Evolutionary conservation across 2,329 filamentous ascomycete genomes (phyloP), one percentile per base, ranked within the genome.

Genomic region (Penicillium sp.): DNA sequence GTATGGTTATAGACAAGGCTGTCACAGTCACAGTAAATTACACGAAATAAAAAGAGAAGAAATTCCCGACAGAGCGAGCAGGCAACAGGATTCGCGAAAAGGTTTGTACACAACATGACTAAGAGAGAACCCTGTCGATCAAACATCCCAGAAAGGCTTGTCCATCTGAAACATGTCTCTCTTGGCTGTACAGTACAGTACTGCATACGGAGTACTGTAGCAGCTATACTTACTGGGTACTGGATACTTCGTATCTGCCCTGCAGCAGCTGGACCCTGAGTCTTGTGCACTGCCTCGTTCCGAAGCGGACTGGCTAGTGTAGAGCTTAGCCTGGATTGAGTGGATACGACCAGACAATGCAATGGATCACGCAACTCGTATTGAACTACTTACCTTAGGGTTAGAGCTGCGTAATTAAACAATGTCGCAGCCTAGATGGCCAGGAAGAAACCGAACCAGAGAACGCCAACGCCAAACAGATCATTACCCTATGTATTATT

Each of bases 31-130:
- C 9, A 33, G 14, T n/a, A 33, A 39, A 34, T 18, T 29, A 43
- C 24, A 43, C n/a, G 21, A 39, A 31, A 36, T 36, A 21, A 26
- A 31, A 50, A 16, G 40, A 18, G 18, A 26, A 44, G 23, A 44
- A 51, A 51, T 31, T 39, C 33, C 31, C 31, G 40, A 31, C n/a
- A 37, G 39, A 31, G n/a, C n/a, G n/a, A 14, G 29, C 52, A 65
- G 63, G 63, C 63, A 65, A 63, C 63, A 65, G 58, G 50, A 63
- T 65, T 65, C 43, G n/a, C n/a, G n/a, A n/a, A n/a, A n/a, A n/a
- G n/a, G n/a, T 42, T 37, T 39, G 29, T 10, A 19, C 33, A 37
- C 24, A 28, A 10, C 24, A n/a, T 28, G 24, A 28, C 24, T 28
- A 28, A 36, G 33, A 5, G 33, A 14, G 33, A 36, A 64, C 61